These are phyloP conservation scores for Candida ulmi DNA, from an alignment of 805 yeast species.

Conservation along the genomic window DNA sequence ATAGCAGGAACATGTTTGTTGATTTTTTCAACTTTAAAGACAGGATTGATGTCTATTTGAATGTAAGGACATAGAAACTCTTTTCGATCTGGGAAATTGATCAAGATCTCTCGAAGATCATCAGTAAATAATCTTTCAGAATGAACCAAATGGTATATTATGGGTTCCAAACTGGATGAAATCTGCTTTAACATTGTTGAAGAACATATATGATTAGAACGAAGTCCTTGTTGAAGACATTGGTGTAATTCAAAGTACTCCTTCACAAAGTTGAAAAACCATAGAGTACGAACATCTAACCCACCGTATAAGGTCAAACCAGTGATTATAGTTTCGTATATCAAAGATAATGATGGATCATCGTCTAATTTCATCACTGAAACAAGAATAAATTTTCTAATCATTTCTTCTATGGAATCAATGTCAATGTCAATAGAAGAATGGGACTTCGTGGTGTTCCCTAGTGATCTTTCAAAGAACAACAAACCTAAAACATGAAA, in stretches of 20 bases:
- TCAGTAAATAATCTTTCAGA: not conserved
- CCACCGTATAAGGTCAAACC: constrained; percentile 41
- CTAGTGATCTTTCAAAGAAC: constrained; percentile 4
- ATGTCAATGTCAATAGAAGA: not conserved
- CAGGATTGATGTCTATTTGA: not conserved
- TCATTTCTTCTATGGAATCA: not conserved
- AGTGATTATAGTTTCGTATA: constrained; percentile 36
- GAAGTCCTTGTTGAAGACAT: not conserved
- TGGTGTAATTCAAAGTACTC: constrained; percentile 18
- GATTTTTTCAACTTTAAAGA: no score
- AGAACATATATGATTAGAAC: not conserved
- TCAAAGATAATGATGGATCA: constrained; percentile 29
- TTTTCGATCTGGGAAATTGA: constrained; percentile 1
- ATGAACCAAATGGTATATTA: not conserved
- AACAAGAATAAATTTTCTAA: constrained; percentile 13
- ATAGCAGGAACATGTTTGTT: no score
- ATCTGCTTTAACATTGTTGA: not conserved
- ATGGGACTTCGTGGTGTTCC: not conserved
- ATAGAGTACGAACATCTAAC: constrained; percentile 33
- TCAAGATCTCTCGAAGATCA: constrained; percentile 1
- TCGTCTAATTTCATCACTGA: constrained; percentile 22
- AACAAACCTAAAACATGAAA: constrained; percentile 10
- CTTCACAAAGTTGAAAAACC: constrained; percentile 36
- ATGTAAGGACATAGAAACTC: not conserved
- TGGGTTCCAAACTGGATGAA: not conserved